These are phyloP conservation scores for Fusarium solani-melongenae DNA, from an alignment of 2,329 filamentous ascomycete genomes.

Conservation along the genomic window DNA sequence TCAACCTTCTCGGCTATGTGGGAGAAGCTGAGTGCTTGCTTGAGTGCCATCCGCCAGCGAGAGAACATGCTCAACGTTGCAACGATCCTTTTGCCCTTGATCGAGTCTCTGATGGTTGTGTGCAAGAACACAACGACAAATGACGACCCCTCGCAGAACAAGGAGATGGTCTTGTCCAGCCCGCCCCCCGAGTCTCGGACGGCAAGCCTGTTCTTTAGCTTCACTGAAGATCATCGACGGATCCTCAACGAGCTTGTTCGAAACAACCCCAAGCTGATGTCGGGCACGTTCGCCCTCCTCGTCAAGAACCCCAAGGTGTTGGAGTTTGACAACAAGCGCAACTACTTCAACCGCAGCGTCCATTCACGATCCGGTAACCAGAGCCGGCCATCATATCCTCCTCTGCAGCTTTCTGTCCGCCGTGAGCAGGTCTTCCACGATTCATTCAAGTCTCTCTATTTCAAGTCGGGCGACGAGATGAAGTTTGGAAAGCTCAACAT, in stretches of 20 bases:
- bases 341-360: conserved; percentile 96
- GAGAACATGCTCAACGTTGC: conserved; percentile 98
- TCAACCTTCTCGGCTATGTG: conserved; percentile 90
- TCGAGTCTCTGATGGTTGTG: conserved; percentile 98
- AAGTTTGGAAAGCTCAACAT: conserved; percentile 99
- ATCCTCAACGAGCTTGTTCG: conserved; percentile 98
- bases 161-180: conserved; percentile 79
- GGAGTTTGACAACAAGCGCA: conserved; percentile 99
- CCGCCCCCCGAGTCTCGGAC: conserved; percentile 82
- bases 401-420: conserved; percentile 87
- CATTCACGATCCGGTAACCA: conserved; percentile 77
- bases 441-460: conserved; percentile 98
- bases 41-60: conserved; percentile 87
- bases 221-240: conserved; percentile 97
- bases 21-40: conserved; percentile 89
- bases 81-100: conserved; percentile 91
- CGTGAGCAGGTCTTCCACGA: conserved; percentile 97
- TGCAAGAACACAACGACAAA: conserved; percentile 95
- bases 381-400: conserved; percentile 75
- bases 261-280: conserved; percentile 98
- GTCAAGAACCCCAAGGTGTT: conserved; percentile 99
- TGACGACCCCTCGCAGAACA: conserved; percentile 69
- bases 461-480: conserved; percentile 96
- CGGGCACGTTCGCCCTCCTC: conserved; percentile 92
- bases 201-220: conserved; percentile 93